These are phyloP conservation scores for Corynespora cassiicola DNA, from an alignment of 2,329 filamentous ascomycete species.

Conservation along the genomic window DNA sequence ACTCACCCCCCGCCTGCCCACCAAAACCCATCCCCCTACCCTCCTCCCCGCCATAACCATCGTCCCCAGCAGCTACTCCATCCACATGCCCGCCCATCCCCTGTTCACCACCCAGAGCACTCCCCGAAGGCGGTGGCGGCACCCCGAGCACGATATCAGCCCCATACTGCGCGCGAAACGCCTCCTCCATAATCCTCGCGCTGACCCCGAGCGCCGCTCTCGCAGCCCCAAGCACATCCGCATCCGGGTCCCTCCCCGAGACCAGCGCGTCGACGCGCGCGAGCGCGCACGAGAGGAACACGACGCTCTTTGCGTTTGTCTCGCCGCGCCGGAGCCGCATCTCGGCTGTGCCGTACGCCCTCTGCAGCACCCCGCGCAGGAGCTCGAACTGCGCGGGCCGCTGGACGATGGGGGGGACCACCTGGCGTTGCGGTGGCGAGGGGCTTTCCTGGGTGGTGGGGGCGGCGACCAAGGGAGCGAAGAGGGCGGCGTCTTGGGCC, in stretches of 20 bases:
- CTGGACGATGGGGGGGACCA: background rate
- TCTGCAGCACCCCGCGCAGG: slow-evolving; percentile 17
- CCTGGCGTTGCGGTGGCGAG: background rate
- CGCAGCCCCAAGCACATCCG: slow-evolving; percentile 24
- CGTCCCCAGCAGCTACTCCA: slow-evolving; percentile 1
- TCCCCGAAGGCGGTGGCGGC: background rate
- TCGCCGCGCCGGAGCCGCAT: slow-evolving; percentile 29
- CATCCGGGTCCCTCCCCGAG: slow-evolving; percentile 18
- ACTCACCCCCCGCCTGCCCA: background rate
- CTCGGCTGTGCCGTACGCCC: slow-evolving; percentile 11
- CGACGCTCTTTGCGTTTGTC: slow-evolving; percentile 29
- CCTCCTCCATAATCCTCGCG: slow-evolving; percentile 18
- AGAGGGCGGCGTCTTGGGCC: slow-evolving; percentile 6
- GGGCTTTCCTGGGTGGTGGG: background rate
- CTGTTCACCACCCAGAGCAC: background rate
- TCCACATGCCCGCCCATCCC: background rate
- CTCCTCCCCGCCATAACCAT: slow-evolving; percentile 5
- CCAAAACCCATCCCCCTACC: slow-evolving; percentile 2
- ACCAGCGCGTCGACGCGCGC: slow-evolving; percentile 32
- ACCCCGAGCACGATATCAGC: slow-evolving; percentile 24
- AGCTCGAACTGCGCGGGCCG: slow-evolving; percentile 19
- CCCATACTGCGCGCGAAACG: slow-evolving; percentile 25
- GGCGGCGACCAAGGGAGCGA: slow-evolving; percentile 15
- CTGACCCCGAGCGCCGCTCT: slow-evolving; percentile 18
- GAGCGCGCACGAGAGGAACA: slow-evolving; percentile 24